phyloP scores from a whole-genome alignment of 1,284 basidiomycete genomes.

The Ustilago curta region DNA sequence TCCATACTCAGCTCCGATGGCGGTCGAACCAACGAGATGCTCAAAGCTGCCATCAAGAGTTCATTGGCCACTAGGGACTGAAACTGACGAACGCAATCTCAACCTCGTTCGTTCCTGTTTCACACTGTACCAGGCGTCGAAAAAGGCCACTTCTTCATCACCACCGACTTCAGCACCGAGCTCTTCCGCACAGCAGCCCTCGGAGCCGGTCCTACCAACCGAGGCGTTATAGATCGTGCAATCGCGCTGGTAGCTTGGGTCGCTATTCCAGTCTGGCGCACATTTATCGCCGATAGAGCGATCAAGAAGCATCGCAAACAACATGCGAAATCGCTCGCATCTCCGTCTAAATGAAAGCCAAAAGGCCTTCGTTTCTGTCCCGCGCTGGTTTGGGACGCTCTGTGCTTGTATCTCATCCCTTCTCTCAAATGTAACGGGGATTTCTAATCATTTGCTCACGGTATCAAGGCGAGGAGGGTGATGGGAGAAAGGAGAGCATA shows the following conservation, averaged over 20 bases:
- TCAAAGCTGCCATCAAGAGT: too few relatives aligned
- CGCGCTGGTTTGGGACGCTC: too few relatives aligned
- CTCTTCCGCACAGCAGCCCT: conserved; percentile 59
- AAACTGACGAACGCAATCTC: conserved; percentile 6
- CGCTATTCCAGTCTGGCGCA: conserved; percentile 61
- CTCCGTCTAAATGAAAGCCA: background rate
- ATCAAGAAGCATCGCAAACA: conserved; percentile 41
- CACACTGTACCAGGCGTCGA: conserved; percentile 39
- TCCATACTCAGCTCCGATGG: conserved; percentile 3
- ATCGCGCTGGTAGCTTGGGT: conserved; percentile 45
- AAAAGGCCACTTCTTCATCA: conserved; percentile 59
- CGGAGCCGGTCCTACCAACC: conserved; percentile 59
- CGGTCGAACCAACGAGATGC: too few relatives aligned
- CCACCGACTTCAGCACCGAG: conserved; percentile 60
- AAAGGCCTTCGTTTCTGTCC: background rate
- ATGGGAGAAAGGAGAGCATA: too few relatives aligned
- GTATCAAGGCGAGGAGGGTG: too few relatives aligned
- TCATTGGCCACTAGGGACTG: too few relatives aligned
- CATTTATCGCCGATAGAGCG: conserved; percentile 49
- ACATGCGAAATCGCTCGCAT: conserved; percentile 21
- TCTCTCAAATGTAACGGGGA: background rate
- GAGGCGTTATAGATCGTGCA: conserved; percentile 47
- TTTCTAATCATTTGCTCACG: background rate
- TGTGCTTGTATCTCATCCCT: too few relatives aligned
- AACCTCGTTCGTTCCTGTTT: background rate